These are phyloP conservation scores for Penicillium italicum DNA, from an alignment of 2,329 filamentous ascomycete species.

Conservation along the genomic window DNA sequence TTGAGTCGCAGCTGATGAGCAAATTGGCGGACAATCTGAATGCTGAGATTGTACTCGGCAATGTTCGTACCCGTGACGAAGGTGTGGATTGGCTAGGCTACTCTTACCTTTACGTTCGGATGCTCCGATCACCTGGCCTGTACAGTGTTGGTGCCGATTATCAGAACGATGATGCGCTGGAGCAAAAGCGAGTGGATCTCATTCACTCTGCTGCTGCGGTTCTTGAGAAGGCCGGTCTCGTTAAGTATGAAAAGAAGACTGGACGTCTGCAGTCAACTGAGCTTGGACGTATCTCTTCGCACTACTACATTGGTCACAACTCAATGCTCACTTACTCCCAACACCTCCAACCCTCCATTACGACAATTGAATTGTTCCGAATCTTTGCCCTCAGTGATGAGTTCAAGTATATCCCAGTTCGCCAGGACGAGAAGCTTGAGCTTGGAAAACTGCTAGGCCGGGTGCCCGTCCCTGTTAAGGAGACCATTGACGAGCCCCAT, in stretches of 20 bases:
- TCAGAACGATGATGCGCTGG: constrained; percentile 82
- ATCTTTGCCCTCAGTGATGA: constrained; percentile 94
- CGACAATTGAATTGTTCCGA: constrained; percentile 91
- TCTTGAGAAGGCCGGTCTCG: constrained; percentile 78
- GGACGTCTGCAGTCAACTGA: constrained; percentile 88
- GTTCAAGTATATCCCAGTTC: constrained; percentile 98
- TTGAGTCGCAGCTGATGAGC: constrained; percentile 93
- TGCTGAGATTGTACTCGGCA: constrained; percentile 91
- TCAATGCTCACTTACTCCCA: constrained; percentile 98
- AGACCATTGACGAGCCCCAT: constrained; percentile 93
- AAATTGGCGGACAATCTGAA: constrained; percentile 94
- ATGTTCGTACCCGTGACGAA: constrained; percentile 85
- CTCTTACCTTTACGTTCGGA: constrained; percentile 95
- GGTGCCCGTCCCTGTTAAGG: constrained; percentile 95
- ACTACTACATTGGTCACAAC: constrained; percentile 95
- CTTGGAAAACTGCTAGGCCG: constrained; percentile 83
- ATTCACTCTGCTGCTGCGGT: constrained; percentile 89
- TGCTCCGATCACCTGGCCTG: constrained; percentile 89
- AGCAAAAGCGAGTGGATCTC: constrained; percentile 96
- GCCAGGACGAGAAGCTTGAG: constrained; percentile 96
- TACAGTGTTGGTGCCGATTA: constrained; percentile 97
- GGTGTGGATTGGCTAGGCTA: constrained; percentile 99
- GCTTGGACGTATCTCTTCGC: constrained; percentile 89
- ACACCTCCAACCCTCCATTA: constrained; percentile 88
- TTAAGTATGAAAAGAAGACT: constrained; percentile 93